Conservation (phyloP, 2,329 filamentous ascomycete species). For the Endoconidiophora polonica region DNA sequence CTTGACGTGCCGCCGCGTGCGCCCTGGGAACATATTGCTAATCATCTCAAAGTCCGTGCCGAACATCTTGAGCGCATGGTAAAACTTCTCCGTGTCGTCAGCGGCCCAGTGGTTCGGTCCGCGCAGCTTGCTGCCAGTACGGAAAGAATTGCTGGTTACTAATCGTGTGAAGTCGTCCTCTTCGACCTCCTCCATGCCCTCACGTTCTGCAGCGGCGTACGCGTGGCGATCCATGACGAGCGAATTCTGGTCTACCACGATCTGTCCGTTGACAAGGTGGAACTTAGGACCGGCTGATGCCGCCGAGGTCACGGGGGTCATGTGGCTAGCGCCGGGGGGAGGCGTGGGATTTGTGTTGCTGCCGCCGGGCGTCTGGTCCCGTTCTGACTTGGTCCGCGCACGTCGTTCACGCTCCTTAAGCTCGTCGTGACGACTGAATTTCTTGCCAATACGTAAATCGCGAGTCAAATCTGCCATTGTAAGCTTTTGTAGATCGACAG, state of each 20-base stretch:
- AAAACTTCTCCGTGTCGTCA: conserved; percentile 60
- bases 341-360: conserved; percentile 4
- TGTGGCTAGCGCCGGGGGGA: neutral
- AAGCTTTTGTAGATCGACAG: conserved; percentile 48
- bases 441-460: conserved; percentile 54
- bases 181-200: conserved; percentile 47
- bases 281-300: conserved; percentile 32
- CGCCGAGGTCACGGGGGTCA: conserved; percentile 16
- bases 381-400: conserved; percentile 15
- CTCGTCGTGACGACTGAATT: conserved; percentile 57
- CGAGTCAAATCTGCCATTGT: conserved; percentile 59
- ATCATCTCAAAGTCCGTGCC: conserved; percentile 77
- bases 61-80: conserved; percentile 56
- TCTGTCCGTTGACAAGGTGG: conserved; percentile 53
- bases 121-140: conserved; percentile 41
- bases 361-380: conserved; percentile 18
- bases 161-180: conserved; percentile 64
- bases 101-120: conserved; percentile 52
- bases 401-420: conserved; percentile 50
- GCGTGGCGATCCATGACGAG: conserved; percentile 53
- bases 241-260: conserved; percentile 53
- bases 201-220: conserved; percentile 34
- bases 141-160: conserved; percentile 52
- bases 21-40: conserved; percentile 54
- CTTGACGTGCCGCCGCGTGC: conserved; percentile 59